A percentile compares a stretch with the other conserved stretches of the same genome.
Conservation (phyloP, 306 rosid genomes). For the Lathyrus oleraceus region DNA sequence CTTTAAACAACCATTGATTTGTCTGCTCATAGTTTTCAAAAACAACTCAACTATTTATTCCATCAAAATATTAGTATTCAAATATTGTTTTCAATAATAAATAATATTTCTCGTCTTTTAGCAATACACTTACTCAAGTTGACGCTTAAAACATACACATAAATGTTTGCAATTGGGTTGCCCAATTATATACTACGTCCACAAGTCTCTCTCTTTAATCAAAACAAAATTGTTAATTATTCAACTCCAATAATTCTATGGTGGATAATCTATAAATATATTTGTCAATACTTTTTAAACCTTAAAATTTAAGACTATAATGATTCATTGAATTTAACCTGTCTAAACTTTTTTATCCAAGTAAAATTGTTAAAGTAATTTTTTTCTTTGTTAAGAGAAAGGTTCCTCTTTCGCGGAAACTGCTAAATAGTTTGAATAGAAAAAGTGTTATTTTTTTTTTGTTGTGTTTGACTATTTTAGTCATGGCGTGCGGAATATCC, state of each 20-base stretch:
- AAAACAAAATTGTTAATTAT: too few relatives aligned
- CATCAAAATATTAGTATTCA: background rate
- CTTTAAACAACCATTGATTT: background rate
- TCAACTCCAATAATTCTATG: too few relatives aligned
- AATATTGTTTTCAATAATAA: too few relatives aligned
- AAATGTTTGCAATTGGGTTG: background rate
- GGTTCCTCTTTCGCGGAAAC: slow-evolving; percentile 45
- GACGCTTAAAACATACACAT: background rate
- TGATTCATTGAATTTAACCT: background rate
- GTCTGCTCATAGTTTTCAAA: background rate
- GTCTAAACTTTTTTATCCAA: background rate
- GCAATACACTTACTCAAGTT: background rate
- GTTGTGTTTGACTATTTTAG: slow-evolving; percentile 38
- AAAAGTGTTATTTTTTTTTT: slow-evolving; percentile 10
- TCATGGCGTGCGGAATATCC: slow-evolving; percentile 36
- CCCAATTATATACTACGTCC: background rate
- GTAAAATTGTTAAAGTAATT: background rate
- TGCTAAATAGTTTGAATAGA: slow-evolving; percentile 39
- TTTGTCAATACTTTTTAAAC: background rate
- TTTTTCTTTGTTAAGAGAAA: background rate
- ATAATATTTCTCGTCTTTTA: background rate
- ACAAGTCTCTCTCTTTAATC: too few relatives aligned
- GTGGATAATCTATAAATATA: too few relatives aligned
- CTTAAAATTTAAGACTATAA: background rate
- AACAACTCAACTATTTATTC: background rate